A percentile compares a stretch with the other conserved stretches of the same genome.
Evolutionary conservation across 2,329 filamentous ascomycete genomes (phyloP).

Genomic region (Ascochyta rabiei): DNA sequence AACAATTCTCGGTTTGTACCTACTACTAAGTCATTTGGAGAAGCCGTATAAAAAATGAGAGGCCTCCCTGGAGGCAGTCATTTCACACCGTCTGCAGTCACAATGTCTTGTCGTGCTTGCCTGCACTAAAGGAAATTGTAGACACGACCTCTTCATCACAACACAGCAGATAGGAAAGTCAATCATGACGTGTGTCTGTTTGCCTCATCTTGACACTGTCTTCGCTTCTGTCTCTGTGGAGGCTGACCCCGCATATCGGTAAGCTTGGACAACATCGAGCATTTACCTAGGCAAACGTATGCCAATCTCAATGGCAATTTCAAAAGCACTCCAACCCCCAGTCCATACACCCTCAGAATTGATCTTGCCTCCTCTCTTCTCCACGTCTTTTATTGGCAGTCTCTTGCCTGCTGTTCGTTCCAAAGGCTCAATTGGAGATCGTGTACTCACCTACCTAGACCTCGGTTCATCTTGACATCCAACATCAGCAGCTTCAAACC

Average conservation of each 20-base stretch:
- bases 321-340: not conserved
- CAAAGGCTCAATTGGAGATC: not conserved
- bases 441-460: not conserved
- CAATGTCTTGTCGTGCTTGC: not conserved
- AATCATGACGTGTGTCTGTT: too few species aligned
- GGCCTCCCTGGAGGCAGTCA: not conserved
- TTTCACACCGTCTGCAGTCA: too few species aligned
- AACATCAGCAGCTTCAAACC: not conserved
- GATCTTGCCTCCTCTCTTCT: not conserved
- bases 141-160: not conserved
- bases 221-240: not conserved
- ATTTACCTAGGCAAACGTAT: slow-evolving; percentile 5
- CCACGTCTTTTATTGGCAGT: not conserved
- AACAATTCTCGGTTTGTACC: not conserved
- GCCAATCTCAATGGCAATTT: not conserved
- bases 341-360: too few species aligned
- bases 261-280: slow-evolving; percentile 8
- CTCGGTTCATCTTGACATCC: slow-evolving; percentile 4
- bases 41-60: too few species aligned
- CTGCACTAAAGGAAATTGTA: not conserved
- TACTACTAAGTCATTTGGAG: too few species aligned
- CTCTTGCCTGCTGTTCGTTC: not conserved
- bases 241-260: slow-evolving; percentile 26
- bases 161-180: not conserved
- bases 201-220: slow-evolving; percentile 3